Conservation (phyloP, 2,329 filamentous ascomycete genomes). For the Sporothrix humicola region DNA sequence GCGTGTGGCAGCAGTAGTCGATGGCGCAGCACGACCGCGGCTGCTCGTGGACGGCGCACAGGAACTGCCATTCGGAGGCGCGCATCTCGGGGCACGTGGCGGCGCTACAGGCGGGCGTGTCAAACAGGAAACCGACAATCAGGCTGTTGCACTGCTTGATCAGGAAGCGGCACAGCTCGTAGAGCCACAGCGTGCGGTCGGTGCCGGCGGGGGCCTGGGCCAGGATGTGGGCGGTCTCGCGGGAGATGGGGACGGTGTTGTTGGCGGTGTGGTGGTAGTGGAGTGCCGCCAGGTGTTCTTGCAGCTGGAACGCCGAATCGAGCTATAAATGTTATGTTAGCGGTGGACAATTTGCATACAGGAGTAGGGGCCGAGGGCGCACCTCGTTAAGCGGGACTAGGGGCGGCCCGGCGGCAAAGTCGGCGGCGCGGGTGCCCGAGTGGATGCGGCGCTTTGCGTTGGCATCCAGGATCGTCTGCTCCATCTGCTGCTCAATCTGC, state of each 20-base stretch:
- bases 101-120: conserved; percentile 85
- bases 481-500: conserved; percentile 64
- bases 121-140: conserved; percentile 90
- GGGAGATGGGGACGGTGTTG: conserved; percentile 73
- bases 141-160: conserved; percentile 93
- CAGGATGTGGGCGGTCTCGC: conserved; percentile 75
- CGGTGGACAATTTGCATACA: not conserved
- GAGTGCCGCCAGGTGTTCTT: conserved; percentile 93
- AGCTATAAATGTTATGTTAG: conserved; percentile 69
- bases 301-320: conserved; percentile 94
- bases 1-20: conserved; percentile 97
- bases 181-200: conserved; percentile 91
- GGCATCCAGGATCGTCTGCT: conserved; percentile 69
- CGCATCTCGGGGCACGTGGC: conserved; percentile 97
- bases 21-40: conserved; percentile 98
- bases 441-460: conserved; percentile 84
- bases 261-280: conserved; percentile 78
- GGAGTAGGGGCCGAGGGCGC: conserved; percentile 30
- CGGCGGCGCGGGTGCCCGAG: conserved; percentile 85
- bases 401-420: conserved; percentile 92
- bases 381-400: conserved; percentile 85
- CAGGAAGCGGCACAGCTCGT: conserved; percentile 95
- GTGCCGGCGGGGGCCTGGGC: conserved; percentile 80
- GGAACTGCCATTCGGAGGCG: conserved; percentile 97
- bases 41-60: conserved; percentile 95